phyloP scores from a whole-genome alignment of 2,329 filamentous ascomycete species.

The Curvularia verruculosa region DNA sequence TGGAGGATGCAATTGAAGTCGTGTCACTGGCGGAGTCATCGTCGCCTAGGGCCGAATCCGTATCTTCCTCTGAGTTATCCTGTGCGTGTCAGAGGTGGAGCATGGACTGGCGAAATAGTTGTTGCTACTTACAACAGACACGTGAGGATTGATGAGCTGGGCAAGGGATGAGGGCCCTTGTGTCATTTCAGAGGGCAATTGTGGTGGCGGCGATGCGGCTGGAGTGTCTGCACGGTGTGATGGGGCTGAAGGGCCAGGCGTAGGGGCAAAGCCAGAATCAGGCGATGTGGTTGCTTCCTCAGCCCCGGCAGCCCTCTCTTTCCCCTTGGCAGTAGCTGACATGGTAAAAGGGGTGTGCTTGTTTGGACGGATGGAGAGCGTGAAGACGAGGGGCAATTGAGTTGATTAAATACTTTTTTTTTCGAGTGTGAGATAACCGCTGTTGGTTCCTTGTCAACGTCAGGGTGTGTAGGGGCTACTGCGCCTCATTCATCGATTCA shows the following conservation, averaged over 20 bases:
- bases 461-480: constrained; percentile 4
- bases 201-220: not conserved
- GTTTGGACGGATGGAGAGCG: not conserved
- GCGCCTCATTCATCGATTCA: constrained; percentile 8
- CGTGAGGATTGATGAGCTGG: constrained; percentile 19
- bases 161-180: constrained; percentile 14
- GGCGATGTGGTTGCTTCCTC: not conserved
- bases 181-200: constrained; percentile 4
- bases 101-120: not conserved
- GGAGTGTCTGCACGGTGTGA: not conserved
- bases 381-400: too few species aligned
- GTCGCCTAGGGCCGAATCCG: constrained; percentile 26
- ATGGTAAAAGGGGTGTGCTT: not conserved
- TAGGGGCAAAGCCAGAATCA: not conserved
- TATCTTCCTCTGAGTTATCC: constrained; percentile 20
- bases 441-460: not conserved
- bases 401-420: not conserved
- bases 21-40: constrained; percentile 30
- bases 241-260: not conserved
- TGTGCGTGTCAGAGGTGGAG: constrained; percentile 1
- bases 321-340: constrained; percentile 6
- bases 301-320: constrained; percentile 3
- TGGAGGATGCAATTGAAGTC: constrained; percentile 40
- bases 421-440: not conserved
- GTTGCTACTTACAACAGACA: constrained; percentile 15